Base-by-base conservation (phyloP, 805 yeast species). In the Nakazawaea populi region DNA sequence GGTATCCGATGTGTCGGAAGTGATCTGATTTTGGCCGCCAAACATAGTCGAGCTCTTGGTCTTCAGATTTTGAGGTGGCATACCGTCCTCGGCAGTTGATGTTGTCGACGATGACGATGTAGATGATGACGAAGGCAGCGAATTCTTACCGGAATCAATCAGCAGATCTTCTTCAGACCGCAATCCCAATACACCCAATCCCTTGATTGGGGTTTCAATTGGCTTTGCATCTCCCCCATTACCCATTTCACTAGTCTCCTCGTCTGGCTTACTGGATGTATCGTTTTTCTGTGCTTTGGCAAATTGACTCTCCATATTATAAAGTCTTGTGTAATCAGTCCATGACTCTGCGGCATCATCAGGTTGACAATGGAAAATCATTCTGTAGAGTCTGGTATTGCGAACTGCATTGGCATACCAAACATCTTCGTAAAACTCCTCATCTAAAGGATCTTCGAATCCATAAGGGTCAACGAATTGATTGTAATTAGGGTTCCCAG, bases 311-410 rank as follows among this genome's bases (percentile, higher is more conserved):
- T 73, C 74, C 57, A 86, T 66, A 53, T 77, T 80, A 52, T 82
- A 75, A 63, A 74, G 86, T 30, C 77, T 82, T 63, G 88, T 91
- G 65, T 89, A 94, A 51, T 89, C 96, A 51, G 78, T 78, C 99
- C 99, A 94, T 0, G 90, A 78, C 28, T 75, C 75, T n/a, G 92
- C 98, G 6, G 80, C 74, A 64, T 92, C 89, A 66, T 94, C 99
- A 0, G 99, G 99, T 63, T 95, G 99, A 55, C 89, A 82, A 56
- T 91, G 91, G 76, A 94, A 94, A 1, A 94, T 87, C 65, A 85
- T 73, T 54, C 97, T 75, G 70, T 79, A 94, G 1, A 95, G 70
- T 53, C 79, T 74, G 0, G 98, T 89, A 61, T 94, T 94, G 59
- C 91, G 76, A 48, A 85, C 71, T 0, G 99, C 97, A 59, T 80